Evolutionary conservation across 2,329 filamentous ascomycete species (phyloP), one percentile per base, ranked within the genome.

Genomic region (Coleophoma eucalyptorum): DNA sequence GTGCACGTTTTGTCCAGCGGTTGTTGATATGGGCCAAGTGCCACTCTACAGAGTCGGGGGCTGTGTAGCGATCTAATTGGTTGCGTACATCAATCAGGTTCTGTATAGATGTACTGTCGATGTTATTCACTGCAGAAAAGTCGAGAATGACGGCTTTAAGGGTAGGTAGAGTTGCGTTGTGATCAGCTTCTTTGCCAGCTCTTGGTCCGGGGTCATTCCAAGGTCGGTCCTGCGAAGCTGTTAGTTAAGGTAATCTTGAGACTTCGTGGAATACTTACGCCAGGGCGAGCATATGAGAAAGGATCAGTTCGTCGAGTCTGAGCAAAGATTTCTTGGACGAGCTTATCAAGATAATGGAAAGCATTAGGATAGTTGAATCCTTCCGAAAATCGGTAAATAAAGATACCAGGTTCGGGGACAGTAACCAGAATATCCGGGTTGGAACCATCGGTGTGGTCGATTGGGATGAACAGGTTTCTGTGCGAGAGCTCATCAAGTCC

Each of bases 331-430:
- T 84, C 81, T 2, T 78, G 71, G 2, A 83, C 81, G 46, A 96
- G 76, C 62, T 90, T 82, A 63, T 97, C 91, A 50, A 96, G 81
- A 57, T 95, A 91, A 66, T 90, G 86, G 62, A 90, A 90, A 18
- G 91, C 91, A 61, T 96, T 99, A 53, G 93, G 90, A 63, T 97
- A 99, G 71, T 94, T 96, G 77, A 96, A 96, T 41, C 92, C 90
- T 72, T 97, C 93, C 0, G 88, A 84, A 69, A 96, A 97, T 42
- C 93, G 85, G 73, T 96, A 97, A 64, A 97, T 96, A 71, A 97
- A 96, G 58, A 99, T 80, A 48, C 94, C 94, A 0, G 93, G 93
- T 62, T 94, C 90, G 1, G 94, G 92, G 49, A 83, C 83, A 55
- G 89, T 78, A n/a, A 96, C 76, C 11, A 87, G 79, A 43, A 97